Evolutionary conservation across 1,284 basidiomycete species (phyloP).

Genomic region (Exobasidium rhododendri): DNA sequence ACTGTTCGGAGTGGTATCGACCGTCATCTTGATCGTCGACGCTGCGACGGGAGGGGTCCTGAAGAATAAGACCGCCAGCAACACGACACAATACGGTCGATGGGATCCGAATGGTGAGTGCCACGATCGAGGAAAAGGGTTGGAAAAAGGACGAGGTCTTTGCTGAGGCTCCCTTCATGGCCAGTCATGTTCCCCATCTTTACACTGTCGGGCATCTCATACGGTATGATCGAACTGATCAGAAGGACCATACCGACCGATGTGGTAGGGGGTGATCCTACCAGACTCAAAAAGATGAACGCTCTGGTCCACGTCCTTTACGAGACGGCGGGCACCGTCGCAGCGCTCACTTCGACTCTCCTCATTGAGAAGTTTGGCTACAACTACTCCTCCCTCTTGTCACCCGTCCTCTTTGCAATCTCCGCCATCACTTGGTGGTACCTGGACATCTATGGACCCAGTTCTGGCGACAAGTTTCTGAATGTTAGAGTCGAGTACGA

Average conservation of each 20-base stretch:
- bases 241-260: slow-evolving; percentile 54
- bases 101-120: slow-evolving; percentile 47
- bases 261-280: slow-evolving; percentile 51
- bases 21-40: slow-evolving; percentile 53
- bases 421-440: slow-evolving; percentile 43
- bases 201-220: slow-evolving; percentile 50
- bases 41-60: slow-evolving; percentile 52
- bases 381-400: slow-evolving; percentile 54
- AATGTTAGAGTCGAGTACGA: neutral
- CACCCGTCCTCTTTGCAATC: slow-evolving; percentile 48
- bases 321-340: slow-evolving; percentile 56
- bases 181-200: slow-evolving; percentile 50
- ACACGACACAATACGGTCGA: slow-evolving; percentile 48
- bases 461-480: slow-evolving; percentile 22
- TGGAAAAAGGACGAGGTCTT: neutral
- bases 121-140: neutral
- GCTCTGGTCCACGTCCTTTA: slow-evolving; percentile 56
- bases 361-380: slow-evolving; percentile 55
- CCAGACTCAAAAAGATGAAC: slow-evolving; percentile 54
- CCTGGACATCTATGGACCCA: slow-evolving; percentile 36
- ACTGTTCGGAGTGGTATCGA: slow-evolving; percentile 52
- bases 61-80: slow-evolving; percentile 41
- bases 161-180: neutral
- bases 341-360: slow-evolving; percentile 54
- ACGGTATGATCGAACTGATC: slow-evolving; percentile 56